phyloP scores from a whole-genome alignment of 768 basidiomycete genomes.

The Lactarius hatsudake region DNA sequence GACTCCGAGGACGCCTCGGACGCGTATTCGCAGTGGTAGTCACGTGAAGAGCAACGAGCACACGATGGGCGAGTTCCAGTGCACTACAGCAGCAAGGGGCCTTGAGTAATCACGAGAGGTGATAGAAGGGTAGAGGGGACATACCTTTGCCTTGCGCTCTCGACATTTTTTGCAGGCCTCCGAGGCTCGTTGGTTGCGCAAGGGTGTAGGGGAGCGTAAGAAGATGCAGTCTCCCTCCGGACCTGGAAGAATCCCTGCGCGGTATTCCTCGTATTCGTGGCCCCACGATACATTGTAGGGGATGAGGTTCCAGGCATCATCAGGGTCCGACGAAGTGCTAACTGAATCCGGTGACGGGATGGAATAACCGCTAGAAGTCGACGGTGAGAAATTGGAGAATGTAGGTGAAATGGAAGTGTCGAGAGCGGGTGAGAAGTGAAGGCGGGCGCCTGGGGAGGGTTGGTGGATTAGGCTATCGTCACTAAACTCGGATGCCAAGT shows the following conservation, averaged over 20 bases:
- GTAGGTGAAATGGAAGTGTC: constrained; percentile 27
- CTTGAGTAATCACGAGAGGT: constrained; percentile 5
- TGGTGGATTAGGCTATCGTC: constrained; percentile 17
- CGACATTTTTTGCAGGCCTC: constrained; percentile 41
- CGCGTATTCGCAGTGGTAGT: constrained; percentile 36
- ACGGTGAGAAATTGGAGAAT: constrained; percentile 24
- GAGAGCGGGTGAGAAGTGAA: constrained; percentile 16
- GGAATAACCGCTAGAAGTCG: constrained; percentile 25
- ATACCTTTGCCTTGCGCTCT: constrained; percentile 41
- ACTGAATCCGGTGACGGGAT: constrained; percentile 22
- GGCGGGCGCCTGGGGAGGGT: constrained; percentile 20
- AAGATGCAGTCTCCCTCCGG: constrained; percentile 40
- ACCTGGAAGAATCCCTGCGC: constrained; percentile 37
- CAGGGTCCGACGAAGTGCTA: constrained; percentile 21
- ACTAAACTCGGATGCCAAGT: constrained; percentile 11
- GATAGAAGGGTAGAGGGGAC: constrained; percentile 10
- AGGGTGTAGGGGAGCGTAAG: constrained; percentile 40
- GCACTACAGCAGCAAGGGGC: constrained; percentile 31
- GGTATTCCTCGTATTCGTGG: constrained; percentile 35
- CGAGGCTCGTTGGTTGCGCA: constrained; percentile 38
- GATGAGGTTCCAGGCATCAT: constrained; percentile 39
- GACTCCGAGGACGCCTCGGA: constrained; percentile 27
- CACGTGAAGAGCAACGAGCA: constrained; percentile 36
- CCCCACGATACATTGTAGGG: constrained; percentile 43
- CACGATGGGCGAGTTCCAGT: constrained; percentile 38